These are phyloP conservation scores for Ilyonectria robusta DNA, from an alignment of 2,329 filamentous ascomycete genomes.

Conservation along the genomic window DNA sequence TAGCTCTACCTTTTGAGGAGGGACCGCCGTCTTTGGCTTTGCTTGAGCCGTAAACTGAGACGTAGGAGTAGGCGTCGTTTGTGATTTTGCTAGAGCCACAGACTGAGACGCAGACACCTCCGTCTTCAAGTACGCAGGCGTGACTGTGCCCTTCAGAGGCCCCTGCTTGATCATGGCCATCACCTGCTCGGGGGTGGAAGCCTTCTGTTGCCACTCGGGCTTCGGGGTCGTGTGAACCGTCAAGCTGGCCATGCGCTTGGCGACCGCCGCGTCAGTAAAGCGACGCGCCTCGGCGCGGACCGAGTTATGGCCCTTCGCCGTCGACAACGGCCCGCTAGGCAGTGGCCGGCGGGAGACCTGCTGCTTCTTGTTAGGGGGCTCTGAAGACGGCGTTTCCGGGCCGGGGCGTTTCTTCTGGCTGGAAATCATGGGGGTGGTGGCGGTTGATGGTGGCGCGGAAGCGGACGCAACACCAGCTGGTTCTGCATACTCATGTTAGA, in stretches of 20 bases:
- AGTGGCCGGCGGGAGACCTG: background rate
- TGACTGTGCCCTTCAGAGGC: background rate
- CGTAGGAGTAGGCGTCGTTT: background rate
- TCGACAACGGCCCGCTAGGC: background rate
- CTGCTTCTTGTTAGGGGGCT: constrained; percentile 8
- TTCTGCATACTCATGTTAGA: background rate
- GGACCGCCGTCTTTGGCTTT: background rate
- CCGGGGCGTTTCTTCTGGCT: constrained; percentile 1
- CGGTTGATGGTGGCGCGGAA: background rate
- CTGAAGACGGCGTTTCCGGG: background rate
- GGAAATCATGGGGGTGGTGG: background rate
- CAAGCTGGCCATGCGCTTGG: constrained; percentile 28
- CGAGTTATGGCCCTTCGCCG: background rate
- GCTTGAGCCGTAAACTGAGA: background rate
- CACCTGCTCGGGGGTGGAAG: background rate
- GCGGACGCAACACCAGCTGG: background rate
- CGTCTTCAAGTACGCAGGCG: background rate
- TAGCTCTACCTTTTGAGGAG: background rate
- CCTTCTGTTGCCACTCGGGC: constrained; percentile 20
- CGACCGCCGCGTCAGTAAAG: constrained; percentile 40
- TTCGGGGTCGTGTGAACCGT: constrained; percentile 20
- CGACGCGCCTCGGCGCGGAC: constrained; percentile 31
- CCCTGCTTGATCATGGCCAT: background rate
- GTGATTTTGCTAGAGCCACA: background rate
- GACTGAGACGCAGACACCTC: background rate